Base-by-base conservation (phyloP, 202 grass and related monocot species). In the Schoenoplectus triqueter region DNA sequence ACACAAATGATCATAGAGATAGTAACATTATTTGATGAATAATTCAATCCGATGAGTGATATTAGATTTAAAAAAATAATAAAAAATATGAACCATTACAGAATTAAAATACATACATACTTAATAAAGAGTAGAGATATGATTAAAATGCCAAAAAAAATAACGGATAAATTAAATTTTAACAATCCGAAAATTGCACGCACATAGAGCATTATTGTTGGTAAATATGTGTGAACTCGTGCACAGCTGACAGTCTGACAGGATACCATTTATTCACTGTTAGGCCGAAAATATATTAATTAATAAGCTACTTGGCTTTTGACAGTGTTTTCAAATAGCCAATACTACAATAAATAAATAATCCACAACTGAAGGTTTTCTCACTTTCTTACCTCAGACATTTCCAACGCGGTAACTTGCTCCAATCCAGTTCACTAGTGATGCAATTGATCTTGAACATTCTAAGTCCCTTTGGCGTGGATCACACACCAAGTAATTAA, bases 371-470 rank as follows among this genome's bases (percentile, higher is more conserved):
- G 14, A 50, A 73, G 47, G 44, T 21, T 3, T 73, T 73, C 70
- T 10, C 47, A 21, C 73, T n/a, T 15, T 1, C 69, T 49, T 78
- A 66, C 73, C 21, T 78, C 52, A 59, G 20, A 76, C 55, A 76
- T 55, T 56, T 70, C 42, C 68, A 49, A 78, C 54, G 10, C 22
- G 22, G 74, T 22, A 75, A 75, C 39, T 59, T 42, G 39, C 15
- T 59, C 6, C 5, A 40, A 78, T 78, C 6, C 22, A 78, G 5
- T 60, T 78, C 21, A 60, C 6, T 17, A 60, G 54, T 78, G 74
- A 78, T 60, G 52, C 52, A 60, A 77, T 59, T 78, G 74, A 78
- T 15, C 2, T 0, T 40, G 51, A 78, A 44, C 31, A 60, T 60
- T 74, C 10, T 74, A 31, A 18, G 13, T 11, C 18, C 1, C 19